Base-by-base conservation (phyloP, 31 red algal species). In the Porphyra umbilicalis region DNA sequence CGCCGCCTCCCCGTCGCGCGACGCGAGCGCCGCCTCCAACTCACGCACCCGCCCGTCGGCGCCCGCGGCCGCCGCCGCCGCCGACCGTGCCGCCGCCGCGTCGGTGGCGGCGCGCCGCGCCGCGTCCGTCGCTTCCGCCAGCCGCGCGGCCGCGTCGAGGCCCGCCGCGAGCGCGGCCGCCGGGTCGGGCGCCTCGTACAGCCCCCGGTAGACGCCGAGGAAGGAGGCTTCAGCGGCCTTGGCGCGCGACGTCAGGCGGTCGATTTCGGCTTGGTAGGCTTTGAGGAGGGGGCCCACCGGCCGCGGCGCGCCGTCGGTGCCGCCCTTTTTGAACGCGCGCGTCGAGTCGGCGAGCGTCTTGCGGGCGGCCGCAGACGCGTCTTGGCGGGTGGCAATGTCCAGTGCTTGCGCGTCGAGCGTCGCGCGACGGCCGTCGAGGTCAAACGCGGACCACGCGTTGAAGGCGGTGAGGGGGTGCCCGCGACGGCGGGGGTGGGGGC, bases 161-260 rank as follows among this genome's bases (percentile, higher is more conserved):
- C 78, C 85, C 29, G 46, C 71, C 11, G 35, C 76, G 6, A 94
- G 82, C 79, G 78, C 84, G 57, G 87, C 84, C 33, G 85, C 92
- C 36, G 93, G 93, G 79, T 95, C 95, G 76, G 91, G 87, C 10
- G 82, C 88, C n/a, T 91, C 92, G 78, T 98, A 88, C 16, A 98
- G 80, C 30, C 81, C 86, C 75, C 88, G 88, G 77, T 98, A 98
- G 13, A 98, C 71, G 15, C 79, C 79, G 33, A 98, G 83, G 77
- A 98, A 98, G 30, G 89, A 77, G 75, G 75, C 82, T 81, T 98
- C 95, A n/a, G 91, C 88, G n/a, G 79, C 77, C 36, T 91, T 89
- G 44, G 95, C 95, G 6, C 95, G 77, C 78, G 46, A 85, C 6
- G 95, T 97, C 20, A 97, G 77, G 8, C 91, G 39, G 79, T 98